Percentiles rank a stretch among this genome's conserved stretches.
Evolutionary conservation across 495 filamentous ascomycete genomes (phyloP).

Genomic region (Penicillium samsonianum): DNA sequence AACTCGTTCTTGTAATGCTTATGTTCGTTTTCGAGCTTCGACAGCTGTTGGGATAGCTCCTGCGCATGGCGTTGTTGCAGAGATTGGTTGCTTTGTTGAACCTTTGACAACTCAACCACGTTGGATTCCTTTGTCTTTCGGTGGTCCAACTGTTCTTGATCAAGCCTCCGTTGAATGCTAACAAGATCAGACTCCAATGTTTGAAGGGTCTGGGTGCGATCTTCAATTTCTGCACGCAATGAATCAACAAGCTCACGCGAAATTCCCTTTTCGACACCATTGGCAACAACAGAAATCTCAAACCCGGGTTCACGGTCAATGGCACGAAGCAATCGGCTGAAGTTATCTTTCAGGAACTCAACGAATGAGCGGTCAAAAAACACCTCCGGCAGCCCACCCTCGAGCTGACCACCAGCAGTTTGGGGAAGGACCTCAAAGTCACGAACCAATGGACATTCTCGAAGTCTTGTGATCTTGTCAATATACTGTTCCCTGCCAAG

Average conservation of each 20-base stretch:
- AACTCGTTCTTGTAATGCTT: slow-evolving; percentile 45
- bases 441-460: slow-evolving; percentile 78
- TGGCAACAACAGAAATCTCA: slow-evolving; percentile 75
- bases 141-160: slow-evolving; percentile 76
- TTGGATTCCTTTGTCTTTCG: slow-evolving; percentile 69
- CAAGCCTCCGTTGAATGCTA: slow-evolving; percentile 66
- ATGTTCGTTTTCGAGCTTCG: slow-evolving; percentile 50
- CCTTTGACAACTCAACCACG: slow-evolving; percentile 61
- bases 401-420: slow-evolving; percentile 54
- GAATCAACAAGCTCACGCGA: slow-evolving; percentile 83
- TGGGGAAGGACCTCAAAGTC: slow-evolving; percentile 89
- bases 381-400: slow-evolving; percentile 73
- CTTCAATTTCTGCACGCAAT: slow-evolving; percentile 73
- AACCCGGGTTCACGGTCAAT: slow-evolving; percentile 90
- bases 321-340: slow-evolving; percentile 77
- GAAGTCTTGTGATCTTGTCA: slow-evolving; percentile 75
- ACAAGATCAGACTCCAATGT: slow-evolving; percentile 67
- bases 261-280: slow-evolving; percentile 79
- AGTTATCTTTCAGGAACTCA: slow-evolving; percentile 95
- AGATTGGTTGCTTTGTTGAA: slow-evolving; percentile 69
- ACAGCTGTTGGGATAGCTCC: slow-evolving; percentile 54
- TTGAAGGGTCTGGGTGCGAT: slow-evolving; percentile 67
- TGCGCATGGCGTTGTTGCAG: slow-evolving; percentile 70
- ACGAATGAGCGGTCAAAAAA: slow-evolving; percentile 86
- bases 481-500: slow-evolving; percentile 89